Base-by-base conservation (phyloP, 345 rosid species). In the Eucalyptus sp. region DNA sequence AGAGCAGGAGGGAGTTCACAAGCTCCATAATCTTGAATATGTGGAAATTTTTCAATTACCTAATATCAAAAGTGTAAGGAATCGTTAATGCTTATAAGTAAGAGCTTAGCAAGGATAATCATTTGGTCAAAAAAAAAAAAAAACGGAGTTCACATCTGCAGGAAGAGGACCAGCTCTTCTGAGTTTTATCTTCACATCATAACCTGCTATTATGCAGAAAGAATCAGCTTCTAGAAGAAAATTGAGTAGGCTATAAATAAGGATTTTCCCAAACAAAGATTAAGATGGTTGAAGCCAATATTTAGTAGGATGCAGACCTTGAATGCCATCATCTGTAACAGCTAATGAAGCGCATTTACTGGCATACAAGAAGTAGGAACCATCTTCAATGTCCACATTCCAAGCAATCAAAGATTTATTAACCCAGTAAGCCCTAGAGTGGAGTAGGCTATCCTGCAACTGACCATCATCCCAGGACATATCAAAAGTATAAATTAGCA, bases 41-140 rank as follows among this genome's bases (percentile, higher is more conserved):
- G 97, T 86, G 99, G 99, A 93, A 97, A 96, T 91, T 96, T 98
- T 89, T 93, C 95, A 84, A 92, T 90, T 88, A 96, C 98, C 98
- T 98, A 91, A 51, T 86, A 93, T 89, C 46, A 15, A 87, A 64
- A n/a, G 48, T 81, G 7, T 44, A 49, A 15, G 44, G 4, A 51
- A 41, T 48, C 1, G 11, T 48, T 41, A 41, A 43, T 80, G 7
- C 44, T 68, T n/a, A 44, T 89, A 52, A 89, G 31, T 31, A 62
- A 18, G 31, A 86, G 46, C 25, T 37, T 5, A 71, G 46, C 83
- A 37, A 50, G 52, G 25, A 15, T 13, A 86, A 60, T 31, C 6
- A 87, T 17, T n/a, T 13, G 50, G n/a, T 80, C 11, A 9, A 56
- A 58, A 79, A 56, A 48, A 31, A 66, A n/a, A 60, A 80, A 58